Base-by-base conservation (phyloP, 805 yeast genomes). In the Schizosaccharomyces octosporus region DNA sequence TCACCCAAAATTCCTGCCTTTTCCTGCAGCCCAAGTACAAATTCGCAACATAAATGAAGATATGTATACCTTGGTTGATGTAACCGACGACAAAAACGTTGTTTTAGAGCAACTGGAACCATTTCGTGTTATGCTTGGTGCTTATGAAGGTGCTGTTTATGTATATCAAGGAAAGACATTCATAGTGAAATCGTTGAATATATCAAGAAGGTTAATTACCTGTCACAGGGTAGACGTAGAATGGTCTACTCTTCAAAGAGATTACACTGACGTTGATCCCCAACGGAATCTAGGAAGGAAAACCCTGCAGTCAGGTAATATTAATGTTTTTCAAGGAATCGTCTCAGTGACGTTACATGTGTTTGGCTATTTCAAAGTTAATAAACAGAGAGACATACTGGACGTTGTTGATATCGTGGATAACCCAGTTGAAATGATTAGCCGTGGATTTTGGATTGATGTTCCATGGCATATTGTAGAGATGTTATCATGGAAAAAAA, bases 131-230 rank as follows among this genome's bases (percentile, higher is more conserved):
- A 83, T 88, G 62, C 93, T 93, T 70, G 87, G 97, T 0, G 69
- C 90, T 1, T 93, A 93, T 70, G 85, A 81, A 64, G 66, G 98
- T 1, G 98, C 93, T 0, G 88, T 93, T 1, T 88, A 85, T 65
- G 79, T 90, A 55, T 97, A 93, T 69, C 97, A 93, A 71, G 99
- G 99, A 5, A 78, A 80, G 64, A 87, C 97, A 0, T 90, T 88
- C 67, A 70, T 93, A 51, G 93, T 93, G 0, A 78, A 84, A 59
- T 95, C 88, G 66, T 84, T 93, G 67, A 84, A 88, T 65, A 75
- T 85, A 0, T 87, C 86, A 48, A 84, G 80, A n/a, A 78, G 76
- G 62, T 85, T 73, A 71, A 97, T 97, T 0, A 84, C 82, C 63
- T 96, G 90, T 4, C 84, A 81, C 66, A 72, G 96, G 61, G 95